Evolutionary conservation across 108 stramenopile genomes (phyloP).

Genomic region (Nitzschia inconspicua): DNA sequence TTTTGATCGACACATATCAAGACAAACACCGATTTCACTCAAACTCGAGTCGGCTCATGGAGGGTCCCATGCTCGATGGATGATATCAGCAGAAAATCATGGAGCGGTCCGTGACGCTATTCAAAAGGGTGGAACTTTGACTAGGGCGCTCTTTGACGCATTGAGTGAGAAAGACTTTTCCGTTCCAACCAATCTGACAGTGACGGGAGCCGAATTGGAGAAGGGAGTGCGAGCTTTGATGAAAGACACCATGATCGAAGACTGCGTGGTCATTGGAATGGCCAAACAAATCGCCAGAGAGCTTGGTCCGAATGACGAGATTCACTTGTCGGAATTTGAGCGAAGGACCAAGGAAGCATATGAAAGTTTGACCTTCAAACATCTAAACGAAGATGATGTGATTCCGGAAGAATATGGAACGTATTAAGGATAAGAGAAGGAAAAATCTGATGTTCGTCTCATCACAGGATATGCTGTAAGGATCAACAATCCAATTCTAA

Average conservation of each 20-base stretch:
- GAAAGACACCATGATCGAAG: slow-evolving; percentile 10
- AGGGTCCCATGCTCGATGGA: slow-evolving; percentile 35
- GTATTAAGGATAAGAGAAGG: too few relatives aligned
- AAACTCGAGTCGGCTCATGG: slow-evolving; percentile 20
- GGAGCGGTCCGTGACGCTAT: slow-evolving; percentile 18
- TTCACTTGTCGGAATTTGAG: slow-evolving; percentile 20
- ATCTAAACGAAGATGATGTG: too few relatives aligned
- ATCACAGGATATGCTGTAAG: too few relatives aligned
- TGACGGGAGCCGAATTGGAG: slow-evolving; percentile 5
- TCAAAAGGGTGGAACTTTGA: slow-evolving; percentile 15
- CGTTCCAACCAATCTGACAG: background rate
- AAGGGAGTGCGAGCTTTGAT: slow-evolving; percentile 7
- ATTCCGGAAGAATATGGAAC: too few relatives aligned
- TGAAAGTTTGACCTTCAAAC: too few relatives aligned
- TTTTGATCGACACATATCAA: slow-evolving; percentile 10
- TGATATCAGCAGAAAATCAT: slow-evolving; percentile 26
- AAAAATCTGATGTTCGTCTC: too few relatives aligned
- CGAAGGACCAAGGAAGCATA: slow-evolving; percentile 1
- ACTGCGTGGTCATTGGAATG: slow-evolving; percentile 26
- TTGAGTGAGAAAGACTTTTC: too few relatives aligned
- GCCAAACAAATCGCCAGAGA: slow-evolving; percentile 28
- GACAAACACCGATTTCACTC: slow-evolving; percentile 1
- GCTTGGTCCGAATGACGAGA: slow-evolving; percentile 9
- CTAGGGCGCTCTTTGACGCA: slow-evolving; percentile 28
- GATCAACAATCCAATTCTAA: too few relatives aligned